A percentile compares a stretch with the other conserved stretches of the same genome.
These are phyloP conservation scores for Kodamaea neixiangensis DNA, from an alignment of 805 yeast genomes.

Conservation along the genomic window DNA sequence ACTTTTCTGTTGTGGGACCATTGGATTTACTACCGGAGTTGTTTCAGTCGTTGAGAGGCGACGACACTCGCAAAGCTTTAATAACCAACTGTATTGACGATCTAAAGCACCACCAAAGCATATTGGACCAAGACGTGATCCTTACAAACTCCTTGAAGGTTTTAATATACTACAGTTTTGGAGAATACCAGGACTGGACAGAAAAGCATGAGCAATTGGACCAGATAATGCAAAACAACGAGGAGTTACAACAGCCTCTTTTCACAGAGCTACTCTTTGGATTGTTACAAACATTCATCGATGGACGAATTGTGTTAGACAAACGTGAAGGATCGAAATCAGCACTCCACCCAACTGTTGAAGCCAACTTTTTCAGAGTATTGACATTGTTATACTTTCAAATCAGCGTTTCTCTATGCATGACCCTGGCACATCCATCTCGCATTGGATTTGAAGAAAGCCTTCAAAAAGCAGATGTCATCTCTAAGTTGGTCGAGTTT, in stretches of 20 bases:
- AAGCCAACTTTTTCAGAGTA: slow-evolving; percentile 21
- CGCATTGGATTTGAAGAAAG: slow-evolving; percentile 14
- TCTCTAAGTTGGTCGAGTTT: slow-evolving; percentile 47
- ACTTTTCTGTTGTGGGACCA: slow-evolving; percentile 26
- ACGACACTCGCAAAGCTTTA: slow-evolving; percentile 4
- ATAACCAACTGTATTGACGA: slow-evolving; percentile 5
- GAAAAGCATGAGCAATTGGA: slow-evolving; percentile 20
- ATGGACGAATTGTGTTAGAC: slow-evolving; percentile 7
- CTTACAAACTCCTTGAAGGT: slow-evolving; percentile 13
- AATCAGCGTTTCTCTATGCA: slow-evolving; percentile 25
- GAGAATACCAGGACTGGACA: slow-evolving; percentile 20
- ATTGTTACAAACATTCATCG: slow-evolving; percentile 12
- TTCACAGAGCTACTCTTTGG: slow-evolving; percentile 13
- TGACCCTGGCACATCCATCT: slow-evolving; percentile 10
- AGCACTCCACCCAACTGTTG: background rate
- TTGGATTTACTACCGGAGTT: slow-evolving; percentile 13
- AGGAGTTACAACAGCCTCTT: background rate
- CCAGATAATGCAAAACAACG: slow-evolving; percentile 15
- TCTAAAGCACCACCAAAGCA: background rate
- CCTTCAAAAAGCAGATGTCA: slow-evolving; percentile 38
- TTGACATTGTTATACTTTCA: slow-evolving; percentile 39
- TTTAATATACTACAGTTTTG: slow-evolving; percentile 29
- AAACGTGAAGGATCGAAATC: background rate
- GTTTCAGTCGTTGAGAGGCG: slow-evolving; percentile 9
- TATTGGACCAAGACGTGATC: slow-evolving; percentile 3